Evolutionary conservation across 2,329 filamentous ascomycete species (phyloP), one percentile per base, ranked within the genome.

Genomic region (Coniochaeta sp.): DNA sequence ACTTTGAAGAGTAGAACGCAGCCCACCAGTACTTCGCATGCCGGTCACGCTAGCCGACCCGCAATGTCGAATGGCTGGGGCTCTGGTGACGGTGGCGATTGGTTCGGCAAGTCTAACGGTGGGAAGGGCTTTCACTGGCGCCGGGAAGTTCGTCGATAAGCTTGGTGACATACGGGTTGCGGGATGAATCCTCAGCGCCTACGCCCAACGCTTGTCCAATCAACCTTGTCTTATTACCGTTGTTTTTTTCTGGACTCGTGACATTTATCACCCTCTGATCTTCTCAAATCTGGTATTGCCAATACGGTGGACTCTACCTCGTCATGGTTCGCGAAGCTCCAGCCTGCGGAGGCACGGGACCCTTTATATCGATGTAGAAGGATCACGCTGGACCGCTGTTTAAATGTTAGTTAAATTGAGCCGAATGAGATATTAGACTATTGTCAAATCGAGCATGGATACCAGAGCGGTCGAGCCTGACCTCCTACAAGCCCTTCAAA

Each of bases 81-180:
- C 6, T 34, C 31, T 2, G 31, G 34, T 8, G 24, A 36, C 26
- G 54, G 54, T 6, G 54, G 54, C 31, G 31, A 36, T 12, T 34
- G 54, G 54, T 57, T 57, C 14, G 54, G 54, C 54, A 57, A 57
- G 54, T 34, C 54, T 7, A 57, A 57, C 33, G 54, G 54, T 12
- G 54, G 31, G 14, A 38, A 57, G 33, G 54, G 54, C 31, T 57
- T 57, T 17, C 54, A 57, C 54, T 38, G 54, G 54, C 28, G 28
- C 9, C 54, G 54, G 17, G 47, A 31, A 3, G 26, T n/a, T 31
- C 47, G 14, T 52, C 54, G 2, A 22, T 57, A 12, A 57, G 34
- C 11, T 28, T 57, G 31, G 17, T 36, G 54, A 24, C 3, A 57
- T 12, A 34, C 2, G 26, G 28, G 17, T 14, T 19, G 19, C 3